These are phyloP conservation scores for Biscutella laevigata DNA, from an alignment of 441 rosid genomes.

Conservation along the genomic window DNA sequence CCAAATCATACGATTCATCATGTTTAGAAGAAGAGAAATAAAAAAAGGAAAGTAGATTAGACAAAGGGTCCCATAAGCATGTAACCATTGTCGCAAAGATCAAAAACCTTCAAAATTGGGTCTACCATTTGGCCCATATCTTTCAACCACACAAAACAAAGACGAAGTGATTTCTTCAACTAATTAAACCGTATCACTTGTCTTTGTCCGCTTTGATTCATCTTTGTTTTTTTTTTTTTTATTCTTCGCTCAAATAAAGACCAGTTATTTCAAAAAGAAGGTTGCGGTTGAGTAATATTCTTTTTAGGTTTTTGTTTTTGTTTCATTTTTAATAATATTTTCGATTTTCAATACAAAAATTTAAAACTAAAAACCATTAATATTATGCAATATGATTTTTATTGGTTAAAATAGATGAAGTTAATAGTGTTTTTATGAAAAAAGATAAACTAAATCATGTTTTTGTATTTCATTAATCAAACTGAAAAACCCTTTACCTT, in stretches of 20 bases:
- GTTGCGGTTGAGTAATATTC: no score
- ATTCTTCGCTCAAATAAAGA: not conserved
- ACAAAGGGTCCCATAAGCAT: slow-evolving; percentile 14
- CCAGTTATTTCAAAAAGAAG: no score
- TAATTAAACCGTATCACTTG: slow-evolving; percentile 23
- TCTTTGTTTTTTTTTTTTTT: not conserved
- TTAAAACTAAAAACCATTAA: no score
- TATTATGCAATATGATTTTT: no score
- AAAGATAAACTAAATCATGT: no score
- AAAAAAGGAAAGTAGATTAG: not conserved
- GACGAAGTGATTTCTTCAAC: slow-evolving; percentile 22
- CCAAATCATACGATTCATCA: slow-evolving; percentile 1
- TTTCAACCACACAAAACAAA: slow-evolving; percentile 20
- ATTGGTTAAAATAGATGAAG: no score
- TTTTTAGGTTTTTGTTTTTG: no score
- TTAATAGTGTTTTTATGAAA: no score
- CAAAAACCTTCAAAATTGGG: slow-evolving; percentile 20
- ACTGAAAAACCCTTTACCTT: no score
- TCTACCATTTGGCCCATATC: slow-evolving; percentile 20
- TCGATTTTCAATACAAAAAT: no score
- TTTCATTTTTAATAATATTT: no score
- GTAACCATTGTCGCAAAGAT: slow-evolving; percentile 19
- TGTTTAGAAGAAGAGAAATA: not conserved
- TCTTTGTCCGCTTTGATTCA: slow-evolving; percentile 21
- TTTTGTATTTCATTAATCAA: no score